A percentile compares a stretch with the other conserved stretches of the same genome.
phyloP scores from a whole-genome alignment of 2,329 filamentous ascomycete genomes.

The Colletotrichum karsti region DNA sequence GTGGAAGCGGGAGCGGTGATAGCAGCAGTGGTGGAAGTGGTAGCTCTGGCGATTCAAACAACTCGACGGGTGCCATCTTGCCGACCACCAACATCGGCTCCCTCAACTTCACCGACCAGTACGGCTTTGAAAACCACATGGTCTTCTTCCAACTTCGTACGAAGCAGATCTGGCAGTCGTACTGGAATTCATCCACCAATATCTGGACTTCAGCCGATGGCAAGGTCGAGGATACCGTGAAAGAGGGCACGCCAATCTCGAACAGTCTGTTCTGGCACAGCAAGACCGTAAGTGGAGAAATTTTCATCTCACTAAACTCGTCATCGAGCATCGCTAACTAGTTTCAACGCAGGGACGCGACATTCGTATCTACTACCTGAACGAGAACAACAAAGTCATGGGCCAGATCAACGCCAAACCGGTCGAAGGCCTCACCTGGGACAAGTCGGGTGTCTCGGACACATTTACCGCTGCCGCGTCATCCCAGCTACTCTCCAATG shows the following conservation, averaged over 20 bases:
- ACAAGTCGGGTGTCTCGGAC: conserved; percentile 18
- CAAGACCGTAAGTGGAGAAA: neutral
- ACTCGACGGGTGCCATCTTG: conserved; percentile 6
- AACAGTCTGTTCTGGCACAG: conserved; percentile 26
- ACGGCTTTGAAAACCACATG: conserved; percentile 17
- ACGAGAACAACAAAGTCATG: conserved; percentile 14
- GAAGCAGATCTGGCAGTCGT: conserved; percentile 13
- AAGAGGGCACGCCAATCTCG: conserved; percentile 25
- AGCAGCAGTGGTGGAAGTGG: neutral
- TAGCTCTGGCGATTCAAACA: neutral
- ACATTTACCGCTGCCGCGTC: conserved; percentile 7
- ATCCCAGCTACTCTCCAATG: conserved; percentile 21
- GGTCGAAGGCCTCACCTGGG: conserved; percentile 6
- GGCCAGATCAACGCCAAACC: conserved; percentile 17
- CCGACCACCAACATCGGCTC: conserved; percentile 10
- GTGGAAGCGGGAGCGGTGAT: neutral
- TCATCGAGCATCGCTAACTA: neutral
- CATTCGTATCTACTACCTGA: conserved; percentile 22
- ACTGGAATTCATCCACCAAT: conserved; percentile 21
- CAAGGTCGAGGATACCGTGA: conserved; percentile 9
- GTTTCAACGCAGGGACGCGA: conserved; percentile 3
- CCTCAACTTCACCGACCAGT: conserved; percentile 27
- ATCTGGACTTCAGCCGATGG: conserved; percentile 7
- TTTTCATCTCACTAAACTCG: no score
- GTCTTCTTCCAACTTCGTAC: conserved; percentile 22